phyloP scores from a whole-genome alignment of 1,284 basidiomycete genomes.

The Ganoderma boninense region DNA sequence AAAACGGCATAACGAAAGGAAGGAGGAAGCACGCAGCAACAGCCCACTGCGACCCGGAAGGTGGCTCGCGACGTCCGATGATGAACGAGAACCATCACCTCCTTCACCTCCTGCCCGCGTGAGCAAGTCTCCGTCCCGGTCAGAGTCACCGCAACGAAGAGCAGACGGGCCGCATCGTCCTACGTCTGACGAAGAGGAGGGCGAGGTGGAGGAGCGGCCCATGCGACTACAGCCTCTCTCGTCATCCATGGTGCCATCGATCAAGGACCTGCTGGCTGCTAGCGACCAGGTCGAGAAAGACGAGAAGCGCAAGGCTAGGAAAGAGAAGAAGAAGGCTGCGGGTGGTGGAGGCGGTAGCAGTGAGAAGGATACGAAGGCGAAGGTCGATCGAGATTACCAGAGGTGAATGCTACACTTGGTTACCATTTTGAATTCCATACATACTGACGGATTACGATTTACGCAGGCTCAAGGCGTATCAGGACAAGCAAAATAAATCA shows the following conservation, averaged over 20 bases:
- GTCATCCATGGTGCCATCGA: constrained; percentile 81
- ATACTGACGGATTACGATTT: not conserved
- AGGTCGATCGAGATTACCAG: constrained; percentile 60
- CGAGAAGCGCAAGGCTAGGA: constrained; percentile 72
- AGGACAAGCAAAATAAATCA: constrained; percentile 49
- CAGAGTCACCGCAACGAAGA: constrained; percentile 25
- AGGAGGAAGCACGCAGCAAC: constrained; percentile 22
- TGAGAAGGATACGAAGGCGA: constrained; percentile 48
- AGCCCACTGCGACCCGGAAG: constrained; percentile 23
- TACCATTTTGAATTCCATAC: not conserved
- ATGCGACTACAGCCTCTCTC: constrained; percentile 73
- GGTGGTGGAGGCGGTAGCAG: constrained; percentile 22
- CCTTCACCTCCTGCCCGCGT: constrained; percentile 13
- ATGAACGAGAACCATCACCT: constrained; percentile 24
- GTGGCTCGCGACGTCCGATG: constrained; percentile 35
- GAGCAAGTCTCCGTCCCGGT: not conserved
- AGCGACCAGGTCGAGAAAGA: constrained; percentile 70
- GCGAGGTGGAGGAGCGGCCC: constrained; percentile 43
- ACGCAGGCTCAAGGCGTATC: constrained; percentile 60
- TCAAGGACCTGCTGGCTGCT: constrained; percentile 81
- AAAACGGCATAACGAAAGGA: constrained; percentile 19
- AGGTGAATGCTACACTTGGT: constrained; percentile 39
- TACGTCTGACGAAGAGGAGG: constrained; percentile 32
- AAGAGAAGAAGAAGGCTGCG: constrained; percentile 71
- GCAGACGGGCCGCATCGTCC: constrained; percentile 17